Base-by-base conservation (phyloP, 768 basidiomycete genomes). In the Hysterangium stoloniferum region DNA sequence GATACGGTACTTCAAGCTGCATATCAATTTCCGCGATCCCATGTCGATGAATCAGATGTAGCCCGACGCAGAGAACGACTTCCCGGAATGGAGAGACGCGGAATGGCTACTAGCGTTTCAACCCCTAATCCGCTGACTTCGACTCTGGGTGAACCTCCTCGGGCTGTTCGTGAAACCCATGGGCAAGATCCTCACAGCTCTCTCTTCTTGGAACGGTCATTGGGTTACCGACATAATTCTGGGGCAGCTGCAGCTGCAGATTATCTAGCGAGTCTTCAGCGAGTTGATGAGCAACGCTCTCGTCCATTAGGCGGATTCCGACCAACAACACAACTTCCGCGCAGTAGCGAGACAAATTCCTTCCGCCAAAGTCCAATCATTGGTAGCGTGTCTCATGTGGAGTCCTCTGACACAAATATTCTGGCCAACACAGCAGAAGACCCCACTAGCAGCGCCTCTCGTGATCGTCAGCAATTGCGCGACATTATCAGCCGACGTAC, bases 381-480 rank as follows among this genome's bases (percentile, higher is more conserved):
- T 25, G 41, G 22, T 17, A 20, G 15, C 19, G 24, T 24, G 9
- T 42, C 27, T 12, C 27, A 11, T 9, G 20, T 29, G 44, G 44
- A 32, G 22, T 45, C 28, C 31, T 34, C 17, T 17, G 33, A 34
- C 17, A n/a, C n/a, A n/a, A n/a, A n/a, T n/a, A n/a, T n/a, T 41
- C 40, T 22, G 40, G 44, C 15, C 4, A 31, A n/a, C 19, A 45
- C 22, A 7, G 24, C 44, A 45, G 24, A 24, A 19, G 44, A 45
- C 24, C 24, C 40, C 13, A 40, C 27, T 8, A 48, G 20, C 27
- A 36, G 24, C 38, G 32, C 17, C 19, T 34, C 46, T 22, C 38
- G 49, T 41, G 49, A 51, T 11, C 37, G 49, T 12, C 35, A 51
- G 24, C 49, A 51, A 20, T 51, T 51, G 28, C 49, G 40, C 24